A percentile compares a stretch with the other conserved stretches of the same genome.
Evolutionary conservation across 2,329 filamentous ascomycete genomes (phyloP).

Genomic region (Dactylella cylindrospora): DNA sequence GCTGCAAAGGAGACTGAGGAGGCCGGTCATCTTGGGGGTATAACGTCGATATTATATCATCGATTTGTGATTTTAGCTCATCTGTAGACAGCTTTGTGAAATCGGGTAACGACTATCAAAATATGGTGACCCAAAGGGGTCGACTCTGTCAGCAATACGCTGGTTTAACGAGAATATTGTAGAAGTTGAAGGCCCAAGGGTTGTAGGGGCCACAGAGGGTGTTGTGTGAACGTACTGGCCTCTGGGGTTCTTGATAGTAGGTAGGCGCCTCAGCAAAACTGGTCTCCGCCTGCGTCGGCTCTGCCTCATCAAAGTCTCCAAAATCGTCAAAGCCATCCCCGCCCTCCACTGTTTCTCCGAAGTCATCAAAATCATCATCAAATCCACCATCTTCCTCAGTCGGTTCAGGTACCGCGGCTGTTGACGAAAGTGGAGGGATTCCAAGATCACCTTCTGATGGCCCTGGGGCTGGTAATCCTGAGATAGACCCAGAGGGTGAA

Average conservation of each 20-base stretch:
- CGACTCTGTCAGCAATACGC: not conserved
- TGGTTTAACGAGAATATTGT: not conserved
- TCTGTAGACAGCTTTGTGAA: constrained; percentile 28
- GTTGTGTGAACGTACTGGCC: constrained; percentile 7
- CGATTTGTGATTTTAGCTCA: constrained; percentile 26
- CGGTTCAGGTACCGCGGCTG: constrained; percentile 5
- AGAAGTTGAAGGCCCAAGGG: not conserved
- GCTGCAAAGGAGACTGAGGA: constrained; percentile 46
- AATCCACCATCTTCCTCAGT: constrained; percentile 64
- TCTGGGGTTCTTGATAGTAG: not conserved
- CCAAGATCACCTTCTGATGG: constrained; percentile 12
- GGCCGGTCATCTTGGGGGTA: constrained; percentile 47
- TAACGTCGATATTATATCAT: constrained; percentile 14
- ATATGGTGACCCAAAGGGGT: not conserved
- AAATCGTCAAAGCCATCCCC: constrained; percentile 59
- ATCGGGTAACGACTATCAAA: constrained; percentile 20
- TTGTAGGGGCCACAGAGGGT: not conserved
- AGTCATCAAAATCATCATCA: constrained; percentile 69
- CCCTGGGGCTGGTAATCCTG: constrained; percentile 7
- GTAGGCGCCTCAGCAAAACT: not conserved
- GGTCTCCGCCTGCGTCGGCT: constrained; percentile 52
- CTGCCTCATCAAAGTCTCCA: constrained; percentile 69
- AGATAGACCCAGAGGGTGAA: not conserved
- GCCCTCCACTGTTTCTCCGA: constrained; percentile 55
- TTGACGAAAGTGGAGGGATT: constrained; percentile 18